phyloP scores from a whole-genome alignment of 2,329 filamentous ascomycete species.

The Colletotrichum sp. region DNA sequence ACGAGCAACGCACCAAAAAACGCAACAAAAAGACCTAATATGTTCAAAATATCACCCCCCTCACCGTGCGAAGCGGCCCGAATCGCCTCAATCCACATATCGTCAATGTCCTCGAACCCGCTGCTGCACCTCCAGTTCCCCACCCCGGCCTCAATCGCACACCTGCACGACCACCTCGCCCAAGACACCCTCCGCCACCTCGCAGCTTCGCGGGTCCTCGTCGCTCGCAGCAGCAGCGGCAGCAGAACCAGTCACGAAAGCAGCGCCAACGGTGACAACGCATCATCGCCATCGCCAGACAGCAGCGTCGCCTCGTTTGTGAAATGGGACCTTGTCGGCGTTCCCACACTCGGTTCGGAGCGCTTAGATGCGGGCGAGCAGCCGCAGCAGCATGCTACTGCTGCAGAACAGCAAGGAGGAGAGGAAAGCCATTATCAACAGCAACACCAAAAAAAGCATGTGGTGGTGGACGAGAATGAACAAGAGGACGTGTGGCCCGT shows the following conservation, averaged over 20 bases:
- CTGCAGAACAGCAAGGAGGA: not conserved
- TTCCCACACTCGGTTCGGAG: not conserved
- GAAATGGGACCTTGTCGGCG: constrained; percentile 22
- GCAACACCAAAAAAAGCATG: not conserved
- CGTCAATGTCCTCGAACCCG: constrained; percentile 43
- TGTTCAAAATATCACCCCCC: not conserved
- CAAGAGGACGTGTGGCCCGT: constrained; percentile 33
- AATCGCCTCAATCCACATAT: constrained; percentile 38
- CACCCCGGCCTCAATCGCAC: constrained; percentile 30
- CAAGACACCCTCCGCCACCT: constrained; percentile 34
- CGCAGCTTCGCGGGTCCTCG: constrained; percentile 31
- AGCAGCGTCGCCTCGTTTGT: not conserved
- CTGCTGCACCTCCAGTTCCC: constrained; percentile 47
- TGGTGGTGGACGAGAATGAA: constrained; percentile 16
- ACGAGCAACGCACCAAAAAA: not conserved
- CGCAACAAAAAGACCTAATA: not conserved
- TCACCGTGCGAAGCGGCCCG: constrained; percentile 21
- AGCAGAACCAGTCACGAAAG: not conserved
- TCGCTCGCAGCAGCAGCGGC: constrained; percentile 29
- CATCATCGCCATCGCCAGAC: not conserved
- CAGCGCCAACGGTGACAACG: not conserved
- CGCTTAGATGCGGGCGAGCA: not conserved
- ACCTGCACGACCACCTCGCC: constrained; percentile 34
- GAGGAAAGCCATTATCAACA: not conserved
- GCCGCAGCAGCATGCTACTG: not conserved